phyloP scores from a whole-genome alignment of 257 asterid genomes.

The Eustoma russellianum region DNA sequence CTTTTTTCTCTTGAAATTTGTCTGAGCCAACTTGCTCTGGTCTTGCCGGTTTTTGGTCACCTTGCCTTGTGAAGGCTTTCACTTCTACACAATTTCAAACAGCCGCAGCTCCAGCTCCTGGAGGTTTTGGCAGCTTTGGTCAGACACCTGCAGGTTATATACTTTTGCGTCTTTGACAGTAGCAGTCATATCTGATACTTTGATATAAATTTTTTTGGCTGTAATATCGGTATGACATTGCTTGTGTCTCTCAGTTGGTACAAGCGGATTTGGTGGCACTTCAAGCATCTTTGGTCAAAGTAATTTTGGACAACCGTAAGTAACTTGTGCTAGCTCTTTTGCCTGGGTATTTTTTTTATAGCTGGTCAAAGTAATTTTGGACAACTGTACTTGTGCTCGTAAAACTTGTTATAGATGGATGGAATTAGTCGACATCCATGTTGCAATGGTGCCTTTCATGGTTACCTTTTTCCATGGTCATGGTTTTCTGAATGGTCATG shows the following conservation, averaged over 20 bases:
- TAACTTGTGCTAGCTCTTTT: conserved; percentile 9
- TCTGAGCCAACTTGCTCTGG: background rate
- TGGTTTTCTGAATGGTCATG: no score
- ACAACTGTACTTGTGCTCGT: no score
- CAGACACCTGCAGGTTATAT: conserved; percentile 60
- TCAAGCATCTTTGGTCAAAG: conserved; percentile 55
- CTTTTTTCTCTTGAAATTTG: background rate
- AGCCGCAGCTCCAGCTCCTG: conserved; percentile 56
- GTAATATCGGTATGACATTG: background rate
- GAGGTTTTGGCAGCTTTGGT: conserved; percentile 68
- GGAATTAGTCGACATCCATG: no score
- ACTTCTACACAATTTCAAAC: conserved; percentile 56
- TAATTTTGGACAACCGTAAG: conserved; percentile 68
- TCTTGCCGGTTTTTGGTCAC: conserved; percentile 1
- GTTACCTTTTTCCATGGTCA: no score
- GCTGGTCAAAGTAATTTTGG: no score
- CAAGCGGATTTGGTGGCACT: conserved; percentile 53
- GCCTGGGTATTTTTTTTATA: no score
- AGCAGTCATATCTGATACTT: background rate
- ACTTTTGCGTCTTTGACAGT: background rate
- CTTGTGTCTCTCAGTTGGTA: conserved; percentile 33
- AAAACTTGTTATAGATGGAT: no score
- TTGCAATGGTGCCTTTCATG: no score
- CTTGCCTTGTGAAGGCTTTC: conserved; percentile 44
- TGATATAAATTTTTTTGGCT: background rate